These are phyloP conservation scores for Helichrysum umbraculigerum DNA, from an alignment of 129 eudicot genomes.

Conservation along the genomic window DNA sequence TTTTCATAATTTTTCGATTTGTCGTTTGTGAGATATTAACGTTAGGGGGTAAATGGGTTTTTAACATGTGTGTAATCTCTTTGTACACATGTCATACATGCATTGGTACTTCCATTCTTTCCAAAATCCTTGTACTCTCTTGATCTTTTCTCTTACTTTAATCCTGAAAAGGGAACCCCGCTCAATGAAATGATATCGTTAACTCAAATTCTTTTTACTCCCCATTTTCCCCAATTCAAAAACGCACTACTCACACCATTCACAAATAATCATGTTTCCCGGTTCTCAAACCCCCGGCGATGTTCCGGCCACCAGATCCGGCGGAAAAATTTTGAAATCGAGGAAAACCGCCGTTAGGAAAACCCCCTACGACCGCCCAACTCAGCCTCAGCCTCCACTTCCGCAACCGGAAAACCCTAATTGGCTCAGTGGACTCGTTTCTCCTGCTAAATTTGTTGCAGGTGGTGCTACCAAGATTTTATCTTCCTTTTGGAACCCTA, in stretches of 20 bases:
- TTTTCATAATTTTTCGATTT: too few species aligned
- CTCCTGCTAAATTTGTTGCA: neutral
- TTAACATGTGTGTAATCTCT: too few species aligned
- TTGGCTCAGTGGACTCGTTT: conserved; percentile 16
- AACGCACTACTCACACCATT: conserved; percentile 12
- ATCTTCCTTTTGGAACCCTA: conserved; percentile 10
- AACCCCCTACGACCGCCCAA: conserved; percentile 78
- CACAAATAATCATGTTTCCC: conserved; percentile 31
- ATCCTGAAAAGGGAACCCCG: neutral
- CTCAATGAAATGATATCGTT: neutral
- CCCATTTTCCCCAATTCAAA: conserved; percentile 19
- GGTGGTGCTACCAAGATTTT: conserved; percentile 3
- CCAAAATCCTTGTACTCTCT: too few species aligned
- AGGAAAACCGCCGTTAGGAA: conserved; percentile 31
- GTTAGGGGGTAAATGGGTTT: too few species aligned
- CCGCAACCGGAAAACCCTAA: conserved; percentile 20
- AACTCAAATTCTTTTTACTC: conserved; percentile 24
- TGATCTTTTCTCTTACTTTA: too few species aligned
- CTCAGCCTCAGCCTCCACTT: conserved; percentile 28
- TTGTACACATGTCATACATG: too few species aligned
- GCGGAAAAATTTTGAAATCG: conserved; percentile 62
- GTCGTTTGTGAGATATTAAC: too few species aligned
- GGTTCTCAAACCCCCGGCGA: conserved; percentile 36
- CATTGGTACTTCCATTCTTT: too few species aligned
- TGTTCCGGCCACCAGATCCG: conserved; percentile 55